These are phyloP conservation scores for Cyclostephanos invisitatus DNA, from an alignment of 108 stramenopile genomes.

Conservation along the genomic window DNA sequence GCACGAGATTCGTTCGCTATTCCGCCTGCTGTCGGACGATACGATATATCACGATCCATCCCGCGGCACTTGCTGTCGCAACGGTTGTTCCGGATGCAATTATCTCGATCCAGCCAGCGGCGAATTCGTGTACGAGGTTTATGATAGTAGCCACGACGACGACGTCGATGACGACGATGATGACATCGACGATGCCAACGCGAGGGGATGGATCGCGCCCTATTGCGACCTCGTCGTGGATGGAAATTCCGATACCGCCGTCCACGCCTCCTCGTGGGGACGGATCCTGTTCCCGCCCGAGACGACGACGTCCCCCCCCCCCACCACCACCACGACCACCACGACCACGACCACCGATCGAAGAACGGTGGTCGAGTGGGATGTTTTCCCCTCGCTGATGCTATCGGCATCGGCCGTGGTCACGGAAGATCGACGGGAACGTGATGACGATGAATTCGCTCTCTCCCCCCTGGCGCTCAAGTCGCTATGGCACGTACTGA, in stretches of 20 bases:
- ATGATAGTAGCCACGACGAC: not conserved
- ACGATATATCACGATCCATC: conserved; percentile 41
- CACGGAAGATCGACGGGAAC: too few species aligned
- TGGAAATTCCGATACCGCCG: conserved; percentile 26
- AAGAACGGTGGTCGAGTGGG: conserved; percentile 16
- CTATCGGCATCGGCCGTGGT: not conserved
- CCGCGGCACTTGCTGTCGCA: conserved; percentile 47
- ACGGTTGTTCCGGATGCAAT: conserved; percentile 38
- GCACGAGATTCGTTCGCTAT: conserved; percentile 23
- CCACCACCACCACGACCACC: too few species aligned
- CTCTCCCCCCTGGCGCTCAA: conserved; percentile 20
- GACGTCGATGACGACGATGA: not conserved
- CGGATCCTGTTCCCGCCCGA: conserved; percentile 17
- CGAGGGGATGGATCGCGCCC: conserved; percentile 28
- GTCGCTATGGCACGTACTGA: conserved; percentile 21
- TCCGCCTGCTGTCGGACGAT: conserved; percentile 20
- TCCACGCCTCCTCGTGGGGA: conserved; percentile 29
- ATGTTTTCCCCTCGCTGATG: conserved; percentile 6
- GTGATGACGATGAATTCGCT: not conserved
- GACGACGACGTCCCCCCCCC: not conserved
- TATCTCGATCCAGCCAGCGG: conserved; percentile 24
- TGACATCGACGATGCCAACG: not conserved
- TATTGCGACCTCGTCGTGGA: conserved; percentile 2
- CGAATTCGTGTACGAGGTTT: conserved; percentile 27
- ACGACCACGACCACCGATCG: not conserved